These are phyloP conservation scores for Teunomyces gatunensis DNA, from an alignment of 805 yeast genomes.

Conservation along the genomic window DNA sequence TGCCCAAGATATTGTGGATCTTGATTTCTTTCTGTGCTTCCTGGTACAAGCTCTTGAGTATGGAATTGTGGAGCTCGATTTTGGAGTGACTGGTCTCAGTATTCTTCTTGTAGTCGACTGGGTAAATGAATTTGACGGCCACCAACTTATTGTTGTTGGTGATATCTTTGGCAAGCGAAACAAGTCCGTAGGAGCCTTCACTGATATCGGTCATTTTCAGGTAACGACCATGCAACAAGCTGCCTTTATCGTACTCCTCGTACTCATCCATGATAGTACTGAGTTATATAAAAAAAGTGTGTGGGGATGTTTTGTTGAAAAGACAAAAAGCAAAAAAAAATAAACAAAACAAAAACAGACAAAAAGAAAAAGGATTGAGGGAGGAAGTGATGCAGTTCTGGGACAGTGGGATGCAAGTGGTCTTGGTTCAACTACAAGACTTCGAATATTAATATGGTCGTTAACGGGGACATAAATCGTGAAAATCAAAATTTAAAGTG, in stretches of 20 bases:
- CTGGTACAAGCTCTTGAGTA: slow-evolving; percentile 33
- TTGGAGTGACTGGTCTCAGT: slow-evolving; percentile 38
- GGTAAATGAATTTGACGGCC: slow-evolving; percentile 83
- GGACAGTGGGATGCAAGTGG: not conserved
- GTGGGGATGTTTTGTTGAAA: not conserved
- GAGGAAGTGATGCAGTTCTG: not conserved
- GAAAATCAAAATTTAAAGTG: slow-evolving; percentile 1
- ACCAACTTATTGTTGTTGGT: slow-evolving; percentile 48
- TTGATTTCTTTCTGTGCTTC: slow-evolving; percentile 71
- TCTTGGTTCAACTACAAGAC: not conserved
- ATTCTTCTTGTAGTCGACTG: slow-evolving; percentile 42
- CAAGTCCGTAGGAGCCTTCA: slow-evolving; percentile 93
- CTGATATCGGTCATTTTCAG: slow-evolving; percentile 70
- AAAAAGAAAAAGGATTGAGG: not conserved
- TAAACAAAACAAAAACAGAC: not conserved
- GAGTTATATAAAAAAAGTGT: not conserved
- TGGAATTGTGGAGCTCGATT: slow-evolving; percentile 15
- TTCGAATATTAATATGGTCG: slow-evolving; percentile 2
- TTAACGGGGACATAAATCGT: slow-evolving; percentile 2
- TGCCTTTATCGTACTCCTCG: slow-evolving; percentile 37
- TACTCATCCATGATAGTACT: slow-evolving; percentile 35
- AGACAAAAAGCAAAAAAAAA: not conserved
- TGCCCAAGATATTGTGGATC: slow-evolving; percentile 61
- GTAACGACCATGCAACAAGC: slow-evolving; percentile 60
- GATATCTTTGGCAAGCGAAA: slow-evolving; percentile 79